Conservation (phyloP, 108 stramenopile genomes). For the Asterionellopsis glacialis region DNA sequence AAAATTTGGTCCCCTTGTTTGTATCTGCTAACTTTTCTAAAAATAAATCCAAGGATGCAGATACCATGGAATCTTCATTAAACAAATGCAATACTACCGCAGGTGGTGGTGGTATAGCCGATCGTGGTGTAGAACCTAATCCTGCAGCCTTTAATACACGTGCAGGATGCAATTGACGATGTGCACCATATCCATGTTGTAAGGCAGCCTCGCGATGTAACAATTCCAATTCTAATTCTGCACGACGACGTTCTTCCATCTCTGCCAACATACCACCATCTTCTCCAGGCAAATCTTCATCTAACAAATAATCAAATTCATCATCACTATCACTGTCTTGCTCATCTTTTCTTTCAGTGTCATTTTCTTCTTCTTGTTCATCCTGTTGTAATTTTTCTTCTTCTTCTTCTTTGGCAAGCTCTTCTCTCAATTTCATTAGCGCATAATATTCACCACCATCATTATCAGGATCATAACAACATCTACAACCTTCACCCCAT, state of each 20-base stretch:
- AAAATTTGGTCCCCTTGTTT: constrained; percentile 35
- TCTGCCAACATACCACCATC: constrained; percentile 16
- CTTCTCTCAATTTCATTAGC: constrained; percentile 35
- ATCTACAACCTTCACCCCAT: constrained; percentile 64
- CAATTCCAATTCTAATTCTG: constrained; percentile 54
- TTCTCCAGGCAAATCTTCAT: constrained; percentile 54
- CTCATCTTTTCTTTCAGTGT: constrained; percentile 2
- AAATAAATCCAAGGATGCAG: constrained; percentile 70
- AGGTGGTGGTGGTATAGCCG: constrained; percentile 12
- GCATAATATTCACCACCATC: constrained; percentile 80
- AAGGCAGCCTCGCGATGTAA: constrained; percentile 36
- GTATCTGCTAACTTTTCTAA: constrained; percentile 42
- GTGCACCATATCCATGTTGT: constrained; percentile 74
- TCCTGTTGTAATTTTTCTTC: constrained; percentile 4
- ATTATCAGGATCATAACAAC: constrained; percentile 73
- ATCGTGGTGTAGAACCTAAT: constrained; percentile 13
- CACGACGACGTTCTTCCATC: constrained; percentile 46
- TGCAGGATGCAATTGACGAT: constrained; percentile 71
- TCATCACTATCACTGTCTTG: constrained; percentile 26
- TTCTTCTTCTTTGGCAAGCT: constrained; percentile 3
- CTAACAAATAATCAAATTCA: constrained; percentile 82
- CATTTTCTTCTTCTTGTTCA: constrained; percentile 3
- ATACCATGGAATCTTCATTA: constrained; percentile 49
- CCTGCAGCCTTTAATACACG: constrained; percentile 61
- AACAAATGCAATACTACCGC: constrained; percentile 72